Evolutionary conservation across 2,329 filamentous ascomycete species (phyloP).

Genomic region (Bipolaris victoriae): DNA sequence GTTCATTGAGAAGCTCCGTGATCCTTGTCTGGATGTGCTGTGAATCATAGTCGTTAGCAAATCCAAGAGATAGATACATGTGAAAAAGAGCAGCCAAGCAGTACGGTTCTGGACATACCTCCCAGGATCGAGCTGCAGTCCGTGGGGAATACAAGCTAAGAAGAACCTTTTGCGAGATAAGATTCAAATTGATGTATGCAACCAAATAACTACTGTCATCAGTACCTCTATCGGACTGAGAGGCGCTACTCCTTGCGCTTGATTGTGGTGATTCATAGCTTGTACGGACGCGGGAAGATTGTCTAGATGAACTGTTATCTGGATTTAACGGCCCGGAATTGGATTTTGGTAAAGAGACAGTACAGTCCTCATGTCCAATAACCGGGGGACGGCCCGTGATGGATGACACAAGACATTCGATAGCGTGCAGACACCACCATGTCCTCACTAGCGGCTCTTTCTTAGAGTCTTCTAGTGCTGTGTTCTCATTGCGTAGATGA

Average conservation of each 20-base stretch:
- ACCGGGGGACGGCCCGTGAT: slow-evolving; percentile 50
- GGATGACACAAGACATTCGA: slow-evolving; percentile 47
- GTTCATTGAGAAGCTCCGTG: slow-evolving; percentile 32
- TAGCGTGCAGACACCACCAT: slow-evolving; percentile 50
- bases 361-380: slow-evolving; percentile 43
- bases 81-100: neutral
- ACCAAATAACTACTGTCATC: slow-evolving; percentile 15
- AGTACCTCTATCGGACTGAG: neutral
- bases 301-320: neutral
- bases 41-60: slow-evolving; percentile 5
- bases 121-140: slow-evolving; percentile 44
- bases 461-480: slow-evolving; percentile 21
- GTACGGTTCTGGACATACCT: slow-evolving; percentile 19
- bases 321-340: neutral
- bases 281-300: slow-evolving; percentile 5
- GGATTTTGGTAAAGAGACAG: slow-evolving; percentile 34
- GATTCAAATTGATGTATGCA: slow-evolving; percentile 31
- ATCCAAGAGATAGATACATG: neutral
- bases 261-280: slow-evolving; percentile 6
- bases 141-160: slow-evolving; percentile 45
- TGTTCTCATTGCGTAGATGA: slow-evolving; percentile 47
- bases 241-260: neutral
- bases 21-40: slow-evolving; percentile 43
- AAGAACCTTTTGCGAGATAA: slow-evolving; percentile 44
- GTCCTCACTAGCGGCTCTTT: slow-evolving; percentile 46